Base-by-base conservation (phyloP, 139 green algal genomes). In the Coelastrella sp. region DNA sequence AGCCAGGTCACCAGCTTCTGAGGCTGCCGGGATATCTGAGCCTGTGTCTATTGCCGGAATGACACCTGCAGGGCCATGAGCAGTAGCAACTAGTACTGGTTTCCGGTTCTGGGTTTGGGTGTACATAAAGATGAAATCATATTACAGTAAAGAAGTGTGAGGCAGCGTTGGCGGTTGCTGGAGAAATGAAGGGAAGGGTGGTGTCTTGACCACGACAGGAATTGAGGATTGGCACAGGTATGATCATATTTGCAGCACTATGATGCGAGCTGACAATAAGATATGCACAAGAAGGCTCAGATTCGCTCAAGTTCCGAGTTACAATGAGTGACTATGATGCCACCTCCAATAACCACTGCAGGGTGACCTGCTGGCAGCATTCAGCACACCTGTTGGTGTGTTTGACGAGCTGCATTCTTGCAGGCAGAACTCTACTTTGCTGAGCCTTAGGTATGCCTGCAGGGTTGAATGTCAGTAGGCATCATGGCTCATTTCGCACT, bases 401-500 rank as follows among this genome's bases (percentile, higher is more conserved):
- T 87, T 88, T 22, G 85, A 70, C 19, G 76, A 85, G n/a, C 49
- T 84, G 78, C 89, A 93, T 15, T 87, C 84, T 57, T 94, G 73
- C 10, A 91, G 75, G 20, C 61, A 81, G 25, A 93, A 89, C 27
- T 90, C 56, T 0, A 78, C 87, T 24, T 68, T 75, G 9, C 27
- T 66, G n/a, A 94, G 57, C 4, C 89, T 63, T 24, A 94, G 68
- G 49, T 90, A 92, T 12, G 91, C 91, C 91, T 93, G 74, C 74
- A 60, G 6, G 6, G 0, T 72, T 7, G 58, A 17, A 11, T 35
- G 66, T 81, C 35, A 73, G 7, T 12, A 9, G 57, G 35, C 35
- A 49, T 49, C 35, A 49, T 49, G 35, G 35, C 35, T 49, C 35
- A 49, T 49, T 49, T 0, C 56, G 57, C 24, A 10, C 57, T 14